A percentile compares a stretch with the other conserved stretches of the same genome.
Conservation (phyloP, 2,329 filamentous ascomycete genomes). For the Helicocarpus griseus region DNA sequence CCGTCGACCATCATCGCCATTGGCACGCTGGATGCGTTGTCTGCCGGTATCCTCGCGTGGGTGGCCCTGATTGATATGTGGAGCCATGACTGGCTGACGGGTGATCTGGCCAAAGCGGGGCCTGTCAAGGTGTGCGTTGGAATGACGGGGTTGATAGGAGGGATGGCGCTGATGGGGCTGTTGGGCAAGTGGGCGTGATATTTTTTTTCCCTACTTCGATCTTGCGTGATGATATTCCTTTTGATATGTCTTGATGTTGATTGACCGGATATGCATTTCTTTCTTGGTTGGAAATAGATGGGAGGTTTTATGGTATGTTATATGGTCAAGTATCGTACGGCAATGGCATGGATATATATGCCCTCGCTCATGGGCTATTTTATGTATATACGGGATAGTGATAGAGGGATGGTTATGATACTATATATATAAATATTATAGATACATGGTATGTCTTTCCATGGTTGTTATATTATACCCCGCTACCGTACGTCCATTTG, state of each 20-base stretch:
- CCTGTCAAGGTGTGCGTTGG: slow-evolving; percentile 42
- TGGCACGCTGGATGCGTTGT: slow-evolving; percentile 63
- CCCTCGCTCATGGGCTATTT: no score
- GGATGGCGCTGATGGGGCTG: slow-evolving; percentile 60
- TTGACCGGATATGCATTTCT: not conserved
- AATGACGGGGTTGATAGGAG: slow-evolving; percentile 46
- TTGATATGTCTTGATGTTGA: not conserved
- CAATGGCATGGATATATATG: no score
- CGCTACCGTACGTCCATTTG: no score
- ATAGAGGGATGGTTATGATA: no score
- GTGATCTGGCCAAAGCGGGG: slow-evolving; percentile 47
- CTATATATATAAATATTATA: no score
- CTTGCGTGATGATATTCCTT: not conserved
- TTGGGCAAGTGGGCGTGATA: slow-evolving; percentile 60
- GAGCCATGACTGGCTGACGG: slow-evolving; percentile 62
- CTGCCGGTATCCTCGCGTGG: slow-evolving; percentile 69
- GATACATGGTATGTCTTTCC: no score
- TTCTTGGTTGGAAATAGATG: not conserved
- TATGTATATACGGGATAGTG: no score
- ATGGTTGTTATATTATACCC: no score
- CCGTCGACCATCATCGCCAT: slow-evolving; percentile 59
- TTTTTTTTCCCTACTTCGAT: slow-evolving; percentile 14
- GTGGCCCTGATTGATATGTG: slow-evolving; percentile 73
- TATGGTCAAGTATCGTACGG: no score
- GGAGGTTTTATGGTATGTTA: no score